phyloP scores from a whole-genome alignment of 352 stramenopile species.

The Pythium apleroticum region DNA sequence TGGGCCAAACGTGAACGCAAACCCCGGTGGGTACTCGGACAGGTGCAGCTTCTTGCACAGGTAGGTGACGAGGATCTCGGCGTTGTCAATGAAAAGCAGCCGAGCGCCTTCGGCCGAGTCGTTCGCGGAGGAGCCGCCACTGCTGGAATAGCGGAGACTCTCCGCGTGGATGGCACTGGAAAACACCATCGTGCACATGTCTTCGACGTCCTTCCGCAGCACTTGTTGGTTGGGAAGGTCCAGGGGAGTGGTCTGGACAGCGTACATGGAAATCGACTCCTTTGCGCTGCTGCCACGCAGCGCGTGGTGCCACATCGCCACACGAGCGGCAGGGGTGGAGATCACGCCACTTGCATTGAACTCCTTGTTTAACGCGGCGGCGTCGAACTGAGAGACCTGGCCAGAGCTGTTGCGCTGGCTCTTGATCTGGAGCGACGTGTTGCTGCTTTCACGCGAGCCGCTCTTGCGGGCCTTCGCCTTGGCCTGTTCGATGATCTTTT shows the following conservation, averaged over 20 bases:
- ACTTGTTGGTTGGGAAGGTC: constrained; percentile 50
- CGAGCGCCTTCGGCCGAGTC: constrained; percentile 39
- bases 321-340: constrained; percentile 32
- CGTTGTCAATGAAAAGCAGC: constrained; percentile 74
- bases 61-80: constrained; percentile 68
- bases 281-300: constrained; percentile 35
- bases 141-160: constrained; percentile 20
- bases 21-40: constrained; percentile 44
- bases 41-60: constrained; percentile 62
- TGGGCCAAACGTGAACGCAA: constrained; percentile 57
- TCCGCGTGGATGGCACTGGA: constrained; percentile 50
- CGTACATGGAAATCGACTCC: constrained; percentile 68
- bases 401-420: constrained; percentile 35
- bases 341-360: constrained; percentile 46
- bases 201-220: constrained; percentile 70
- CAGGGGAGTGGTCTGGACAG: constrained; percentile 61
- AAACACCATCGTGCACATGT: constrained; percentile 64
- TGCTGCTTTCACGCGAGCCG: constrained; percentile 57
- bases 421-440: constrained; percentile 62
- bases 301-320: constrained; percentile 60
- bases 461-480: constrained; percentile 40
- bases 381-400: constrained; percentile 28
- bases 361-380: constrained; percentile 25
- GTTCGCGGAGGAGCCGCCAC: constrained; percentile 30
- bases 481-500: constrained; percentile 51